Evolutionary conservation across 2,329 filamentous ascomycete genomes (phyloP).

Genomic region (Diaporthe capsici): DNA sequence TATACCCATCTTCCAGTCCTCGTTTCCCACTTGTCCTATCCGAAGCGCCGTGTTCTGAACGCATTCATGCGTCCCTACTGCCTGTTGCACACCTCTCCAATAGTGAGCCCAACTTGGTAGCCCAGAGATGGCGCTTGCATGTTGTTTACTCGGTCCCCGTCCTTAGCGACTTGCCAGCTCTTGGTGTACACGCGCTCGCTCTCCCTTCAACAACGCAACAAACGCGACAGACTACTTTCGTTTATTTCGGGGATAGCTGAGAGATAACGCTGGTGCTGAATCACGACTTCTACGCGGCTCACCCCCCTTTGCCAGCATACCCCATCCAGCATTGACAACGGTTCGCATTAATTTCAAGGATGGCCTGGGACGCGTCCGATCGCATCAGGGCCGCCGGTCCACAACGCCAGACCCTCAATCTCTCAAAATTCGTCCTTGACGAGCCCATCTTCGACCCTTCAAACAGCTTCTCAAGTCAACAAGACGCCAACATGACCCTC

Average conservation of each 20-base stretch:
- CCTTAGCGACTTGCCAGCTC: slow-evolving; percentile 31
- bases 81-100: neutral
- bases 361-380: slow-evolving; percentile 37
- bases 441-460: slow-evolving; percentile 25
- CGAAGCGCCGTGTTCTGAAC: slow-evolving; percentile 20
- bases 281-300: neutral
- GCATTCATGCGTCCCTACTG: slow-evolving; percentile 1
- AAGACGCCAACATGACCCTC: slow-evolving; percentile 24
- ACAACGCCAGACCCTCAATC: slow-evolving; percentile 29
- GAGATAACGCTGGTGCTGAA: neutral
- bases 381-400: slow-evolving; percentile 16
- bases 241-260: neutral
- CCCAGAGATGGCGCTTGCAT: slow-evolving; percentile 29
- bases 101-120: neutral
- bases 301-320: slow-evolving; percentile 17
- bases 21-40: slow-evolving; percentile 13
- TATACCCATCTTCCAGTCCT: slow-evolving; percentile 23
- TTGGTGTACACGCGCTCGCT: neutral
- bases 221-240: neutral
- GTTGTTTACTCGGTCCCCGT: slow-evolving; percentile 6
- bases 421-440: slow-evolving; percentile 25
- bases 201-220: slow-evolving; percentile 7
- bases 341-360: slow-evolving; percentile 30
- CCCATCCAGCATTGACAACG: slow-evolving; percentile 13
- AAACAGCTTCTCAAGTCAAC: slow-evolving; percentile 11